These are phyloP conservation scores for Boechera retrofracta DNA, from an alignment of 345 rosid species.

Conservation along the genomic window DNA sequence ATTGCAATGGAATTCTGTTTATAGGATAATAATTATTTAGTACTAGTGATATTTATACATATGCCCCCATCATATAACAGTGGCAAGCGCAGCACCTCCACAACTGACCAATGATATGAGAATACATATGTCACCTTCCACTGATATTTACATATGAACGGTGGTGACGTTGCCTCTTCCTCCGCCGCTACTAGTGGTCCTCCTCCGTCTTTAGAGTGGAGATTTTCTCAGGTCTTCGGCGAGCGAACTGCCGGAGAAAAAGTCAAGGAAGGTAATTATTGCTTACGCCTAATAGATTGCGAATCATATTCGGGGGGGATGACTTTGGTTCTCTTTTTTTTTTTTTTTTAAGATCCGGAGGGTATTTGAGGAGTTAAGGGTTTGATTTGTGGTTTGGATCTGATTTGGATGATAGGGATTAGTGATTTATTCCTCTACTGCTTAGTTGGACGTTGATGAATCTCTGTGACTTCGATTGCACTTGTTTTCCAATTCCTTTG, in stretches of 20 bases:
- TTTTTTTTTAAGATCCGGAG: slow-evolving; percentile 52
- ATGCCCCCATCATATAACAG: slow-evolving; percentile 31
- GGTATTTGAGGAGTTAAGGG: slow-evolving; percentile 41
- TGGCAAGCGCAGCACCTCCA: slow-evolving; percentile 45
- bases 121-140: slow-evolving; percentile 16
- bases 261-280: slow-evolving; percentile 75
- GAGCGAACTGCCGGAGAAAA: slow-evolving; percentile 91
- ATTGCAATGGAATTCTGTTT: neutral
- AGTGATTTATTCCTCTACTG: slow-evolving; percentile 42
- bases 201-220: slow-evolving; percentile 56
- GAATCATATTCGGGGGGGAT: neutral
- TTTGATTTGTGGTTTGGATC: slow-evolving; percentile 62
- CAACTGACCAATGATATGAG: slow-evolving; percentile 33
- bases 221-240: slow-evolving; percentile 62
- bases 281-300: slow-evolving; percentile 2
- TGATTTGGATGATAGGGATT: slow-evolving; percentile 57
- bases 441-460: slow-evolving; percentile 42
- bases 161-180: slow-evolving; percentile 57
- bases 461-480: too few species aligned
- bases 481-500: too few species aligned
- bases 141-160: slow-evolving; percentile 55
- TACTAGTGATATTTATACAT: slow-evolving; percentile 35
- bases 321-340: neutral
- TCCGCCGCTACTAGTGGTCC: slow-evolving; percentile 47
- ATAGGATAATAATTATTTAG: slow-evolving; percentile 11